phyloP scores from a whole-genome alignment of 2,329 filamentous ascomycete genomes.

The Pestalotiopsis sp. region DNA sequence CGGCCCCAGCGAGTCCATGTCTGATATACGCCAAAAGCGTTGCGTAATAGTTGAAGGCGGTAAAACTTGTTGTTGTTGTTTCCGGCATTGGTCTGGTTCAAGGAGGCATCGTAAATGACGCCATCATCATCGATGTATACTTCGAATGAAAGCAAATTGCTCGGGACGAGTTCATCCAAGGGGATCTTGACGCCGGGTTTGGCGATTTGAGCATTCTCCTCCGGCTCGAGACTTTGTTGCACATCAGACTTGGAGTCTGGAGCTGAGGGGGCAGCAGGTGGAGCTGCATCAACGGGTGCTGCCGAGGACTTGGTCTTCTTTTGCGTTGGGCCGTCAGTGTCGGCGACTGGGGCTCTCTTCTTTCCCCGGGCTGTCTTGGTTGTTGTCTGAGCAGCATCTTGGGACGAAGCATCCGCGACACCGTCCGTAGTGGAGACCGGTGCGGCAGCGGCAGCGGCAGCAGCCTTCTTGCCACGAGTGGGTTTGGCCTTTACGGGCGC shows the following conservation, averaged over 20 bases:
- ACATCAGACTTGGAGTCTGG: neutral
- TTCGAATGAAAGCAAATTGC: constrained; percentile 33
- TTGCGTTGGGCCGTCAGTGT: neutral
- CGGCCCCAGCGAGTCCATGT: constrained; percentile 84
- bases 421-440: no score
- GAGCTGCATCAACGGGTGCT: neutral
- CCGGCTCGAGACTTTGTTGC: neutral
- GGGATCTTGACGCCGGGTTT: constrained; percentile 14
- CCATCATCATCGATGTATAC: constrained; percentile 70
- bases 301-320: constrained; percentile 8
- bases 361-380: neutral
- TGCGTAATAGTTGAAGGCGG: constrained; percentile 62
- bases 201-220: constrained; percentile 16
- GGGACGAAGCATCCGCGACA: neutral
- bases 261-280: neutral
- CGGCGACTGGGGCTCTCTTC: neutral
- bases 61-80: constrained; percentile 87
- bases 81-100: constrained; percentile 76
- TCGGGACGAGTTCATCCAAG: constrained; percentile 11
- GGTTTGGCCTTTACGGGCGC: neutral
- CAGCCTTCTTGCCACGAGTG: constrained; percentile 1
- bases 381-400: neutral
- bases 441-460: neutral
- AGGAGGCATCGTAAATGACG: constrained; percentile 75
- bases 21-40: constrained; percentile 44